Evolutionary conservation across 768 basidiomycete genomes (phyloP).

Genomic region (Boletus insuetus): DNA sequence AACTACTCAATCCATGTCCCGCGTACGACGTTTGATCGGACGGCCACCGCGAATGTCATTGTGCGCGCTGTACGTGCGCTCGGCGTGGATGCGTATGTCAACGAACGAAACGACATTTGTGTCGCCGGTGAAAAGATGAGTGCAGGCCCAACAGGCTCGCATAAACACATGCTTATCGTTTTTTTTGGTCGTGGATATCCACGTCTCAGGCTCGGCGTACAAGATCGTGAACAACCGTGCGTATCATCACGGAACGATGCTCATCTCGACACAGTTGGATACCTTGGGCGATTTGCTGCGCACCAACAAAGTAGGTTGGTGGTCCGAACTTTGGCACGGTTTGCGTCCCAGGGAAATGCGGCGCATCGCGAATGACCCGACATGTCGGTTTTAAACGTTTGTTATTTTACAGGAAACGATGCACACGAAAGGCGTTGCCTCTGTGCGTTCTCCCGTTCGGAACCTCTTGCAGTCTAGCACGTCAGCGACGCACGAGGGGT

Average conservation of each 20-base stretch:
- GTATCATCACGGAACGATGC: constrained; percentile 99
- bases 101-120: constrained; percentile 90
- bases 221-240: constrained; percentile 89
- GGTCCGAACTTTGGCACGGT: neutral
- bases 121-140: constrained; percentile 87
- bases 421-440: constrained; percentile 81
- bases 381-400: neutral
- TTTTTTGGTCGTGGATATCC: constrained; percentile 11
- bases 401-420: constrained; percentile 60
- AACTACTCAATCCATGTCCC: constrained; percentile 95
- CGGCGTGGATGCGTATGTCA: constrained; percentile 74
- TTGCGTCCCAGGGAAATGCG: neutral
- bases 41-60: constrained; percentile 73
- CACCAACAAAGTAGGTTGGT: constrained; percentile 53
- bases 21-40: constrained; percentile 74
- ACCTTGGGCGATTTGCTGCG: constrained; percentile 71
- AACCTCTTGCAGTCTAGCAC: constrained; percentile 64
- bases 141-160: constrained; percentile 13
- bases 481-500: constrained; percentile 60
- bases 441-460: constrained; percentile 89
- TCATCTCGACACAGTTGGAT: constrained; percentile 77
- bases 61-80: constrained; percentile 72
- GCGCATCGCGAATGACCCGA: neutral
- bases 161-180: neutral
- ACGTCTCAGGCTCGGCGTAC: constrained; percentile 98